Base-by-base conservation (phyloP, 164 flowering plant species). In the Chimonanthus praecox region DNA sequence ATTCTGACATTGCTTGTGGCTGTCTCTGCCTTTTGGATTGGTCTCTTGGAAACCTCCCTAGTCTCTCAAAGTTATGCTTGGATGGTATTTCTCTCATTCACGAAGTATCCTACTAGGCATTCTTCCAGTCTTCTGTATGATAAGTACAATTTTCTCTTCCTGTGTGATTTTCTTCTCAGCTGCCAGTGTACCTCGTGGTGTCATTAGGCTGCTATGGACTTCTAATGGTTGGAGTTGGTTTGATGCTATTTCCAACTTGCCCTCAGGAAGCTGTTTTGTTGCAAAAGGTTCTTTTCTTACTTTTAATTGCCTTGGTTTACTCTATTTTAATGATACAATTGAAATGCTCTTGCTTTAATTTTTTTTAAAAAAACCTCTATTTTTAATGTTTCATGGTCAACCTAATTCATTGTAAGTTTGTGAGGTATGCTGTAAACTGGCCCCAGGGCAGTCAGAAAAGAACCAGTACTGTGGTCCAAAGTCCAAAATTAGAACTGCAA, bases 161-260 rank as follows among this genome's bases (percentile, higher is more conserved):
- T 33, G 16, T 45, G 15, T 75, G 18, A 9, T 2, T 46, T 61
- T 75, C 43, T 20, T 71, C 74, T 4, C 88, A 94, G 99, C 83
- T 92, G 70, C 97, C 97, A n/a, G 70, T n/a, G n/a, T 91, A 92
- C 77, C 78, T 86, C 49, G 82, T 91, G 58, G 88, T 92, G 58
- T 84, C 89, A 4, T 82, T 94, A 4, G 99, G 98, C 78, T 91
- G 97, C 83, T 94, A 92, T 79, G 99, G 99, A 49, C 83, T 94
- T 50, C 74, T 92, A 58, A 92, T 92, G 98, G 99, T 92, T 87
- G 98, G 84, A 71, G 69, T 77, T 72, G 82, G 84, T 76, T 72
- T 82, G 79, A 82, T 82, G 82, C 33, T n/a, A 67, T 82, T 82
- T 63, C 84, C 80, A 2, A 82, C 82, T 50, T 82, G 98, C 75